Base-by-base conservation (phyloP, 768 basidiomycete genomes). In the Tylopilus sp. region DNA sequence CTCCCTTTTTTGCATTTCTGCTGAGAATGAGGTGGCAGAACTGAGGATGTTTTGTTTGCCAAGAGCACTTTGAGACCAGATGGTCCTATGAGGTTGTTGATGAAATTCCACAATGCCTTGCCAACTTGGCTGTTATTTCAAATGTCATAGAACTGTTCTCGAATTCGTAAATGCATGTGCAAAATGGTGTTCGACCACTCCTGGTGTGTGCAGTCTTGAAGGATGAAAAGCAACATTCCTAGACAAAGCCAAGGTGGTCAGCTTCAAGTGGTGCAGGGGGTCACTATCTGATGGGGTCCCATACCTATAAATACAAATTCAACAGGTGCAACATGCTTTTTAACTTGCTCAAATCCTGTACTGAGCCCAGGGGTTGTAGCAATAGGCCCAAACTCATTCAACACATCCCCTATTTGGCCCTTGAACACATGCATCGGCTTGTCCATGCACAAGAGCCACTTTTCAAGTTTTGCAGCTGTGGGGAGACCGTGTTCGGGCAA, bases 241-340 rank as follows among this genome's bases (percentile, higher is more conserved):
- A 50, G 22, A 19, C 0, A 24, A 19, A 36, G 25, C n/a, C 6
- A 34, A 37, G 36, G 16, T 7, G 4, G 11, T 48, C 31, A 55
- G 44, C 19, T 50, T 40, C 33, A 14, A 22, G 54, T 16, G n/a
- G n/a, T n/a, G n/a, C n/a, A n/a, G n/a, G n/a, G n/a, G n/a, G 25
- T 24, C 21, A 33, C 30, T 9, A 5, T 3, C 21, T 19, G 21
- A 17, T 4, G 6, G 26, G 21, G 19, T 19, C 14, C 8, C 77
- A 54, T 62, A 91, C 91, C 88, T 37, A 90, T 83, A 67, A 87
- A 92, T 29, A 91, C 81, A 64, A 92, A 88, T 62, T 90, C 86
- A 8, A 85, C 81, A 2, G 87, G 87, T 2, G 87, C 82, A 34
- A 91, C 77, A 24, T 82, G 77, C 54, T 81, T 78, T 51, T 73